Evolutionary conservation across 495 filamentous ascomycete species (phyloP).

Genomic region (Penicillium parvum): DNA sequence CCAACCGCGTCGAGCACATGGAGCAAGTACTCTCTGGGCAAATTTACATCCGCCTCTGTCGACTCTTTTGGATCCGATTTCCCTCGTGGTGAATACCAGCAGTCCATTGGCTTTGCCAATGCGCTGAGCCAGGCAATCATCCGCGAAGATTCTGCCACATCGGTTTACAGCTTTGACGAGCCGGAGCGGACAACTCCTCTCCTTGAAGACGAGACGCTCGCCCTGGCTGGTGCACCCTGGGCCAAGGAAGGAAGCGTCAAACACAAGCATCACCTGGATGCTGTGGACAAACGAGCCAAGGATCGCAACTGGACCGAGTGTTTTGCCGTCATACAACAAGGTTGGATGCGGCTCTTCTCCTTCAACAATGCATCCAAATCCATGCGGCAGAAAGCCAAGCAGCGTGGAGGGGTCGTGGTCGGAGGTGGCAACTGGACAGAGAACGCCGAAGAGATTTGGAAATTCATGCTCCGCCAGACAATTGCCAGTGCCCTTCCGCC

Average conservation of each 20-base stretch:
- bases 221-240: constrained; percentile 90
- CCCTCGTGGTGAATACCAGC: constrained; percentile 80
- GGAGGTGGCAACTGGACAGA: constrained; percentile 97
- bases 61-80: constrained; percentile 80
- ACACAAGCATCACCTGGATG: constrained; percentile 93
- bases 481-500: constrained; percentile 86
- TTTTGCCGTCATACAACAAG: constrained; percentile 97
- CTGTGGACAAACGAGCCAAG: constrained; percentile 83
- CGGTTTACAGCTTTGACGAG: constrained; percentile 46
- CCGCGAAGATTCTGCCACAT: constrained; percentile 72
- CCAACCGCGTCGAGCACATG: constrained; percentile 84
- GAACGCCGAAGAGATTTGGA: constrained; percentile 80
- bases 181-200: constrained; percentile 58
- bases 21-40: constrained; percentile 90
- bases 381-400: constrained; percentile 63
- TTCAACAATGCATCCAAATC: constrained; percentile 74
- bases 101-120: constrained; percentile 96
- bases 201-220: constrained; percentile 86
- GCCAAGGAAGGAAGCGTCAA: constrained; percentile 94
- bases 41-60: constrained; percentile 85
- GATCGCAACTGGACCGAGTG: constrained; percentile 91
- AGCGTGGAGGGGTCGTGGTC: constrained; percentile 62
- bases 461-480: constrained; percentile 85
- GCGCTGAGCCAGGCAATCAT: constrained; percentile 96
- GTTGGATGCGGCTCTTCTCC: constrained; percentile 91